These are phyloP conservation scores for Dactylellina parvicollis DNA, from an alignment of 2,329 filamentous ascomycete species.

Conservation along the genomic window DNA sequence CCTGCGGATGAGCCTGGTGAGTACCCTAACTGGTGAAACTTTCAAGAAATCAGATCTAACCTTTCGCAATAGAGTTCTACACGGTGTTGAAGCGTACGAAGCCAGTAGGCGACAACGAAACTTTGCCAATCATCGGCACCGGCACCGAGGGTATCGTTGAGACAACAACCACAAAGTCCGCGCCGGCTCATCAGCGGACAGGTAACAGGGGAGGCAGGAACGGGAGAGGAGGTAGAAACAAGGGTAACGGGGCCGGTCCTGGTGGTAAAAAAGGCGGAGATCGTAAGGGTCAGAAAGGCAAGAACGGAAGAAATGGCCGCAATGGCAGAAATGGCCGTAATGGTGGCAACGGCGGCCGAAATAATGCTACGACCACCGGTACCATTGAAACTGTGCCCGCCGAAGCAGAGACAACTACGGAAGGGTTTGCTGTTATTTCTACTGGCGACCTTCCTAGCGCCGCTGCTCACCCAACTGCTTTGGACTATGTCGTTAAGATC, in stretches of 20 bases:
- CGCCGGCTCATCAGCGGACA: too few species aligned
- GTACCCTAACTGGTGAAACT: not conserved
- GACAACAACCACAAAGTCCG: slow-evolving; percentile 1
- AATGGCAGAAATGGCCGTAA: slow-evolving; percentile 1
- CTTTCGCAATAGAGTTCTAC: slow-evolving; percentile 6
- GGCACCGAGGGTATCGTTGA: not conserved
- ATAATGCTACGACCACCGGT: slow-evolving; percentile 29
- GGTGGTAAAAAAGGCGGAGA: not conserved
- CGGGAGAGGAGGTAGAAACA: not conserved
- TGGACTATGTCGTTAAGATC: slow-evolving; percentile 1
- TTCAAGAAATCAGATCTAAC: not conserved
- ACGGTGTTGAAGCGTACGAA: slow-evolving; percentile 19
- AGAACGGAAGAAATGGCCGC: slow-evolving; percentile 1
- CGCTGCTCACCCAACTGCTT: not conserved
- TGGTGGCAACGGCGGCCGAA: not conserved
- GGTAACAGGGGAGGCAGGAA: slow-evolving; percentile 11
- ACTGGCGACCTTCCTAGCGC: slow-evolving; percentile 14
- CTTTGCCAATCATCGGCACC: slow-evolving; percentile 17
- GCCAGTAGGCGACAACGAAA: slow-evolving; percentile 13
- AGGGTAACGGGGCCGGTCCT: not conserved
- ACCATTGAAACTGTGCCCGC: not conserved
- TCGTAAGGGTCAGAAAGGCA: not conserved
- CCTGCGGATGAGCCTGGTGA: slow-evolving; percentile 38
- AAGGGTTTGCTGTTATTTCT: slow-evolving; percentile 39
- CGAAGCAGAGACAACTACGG: slow-evolving; percentile 22